Percentiles rank a stretch among this genome's conserved stretches.
Conservation (phyloP, 306 rosid species). For the Sicyos edulis region DNA sequence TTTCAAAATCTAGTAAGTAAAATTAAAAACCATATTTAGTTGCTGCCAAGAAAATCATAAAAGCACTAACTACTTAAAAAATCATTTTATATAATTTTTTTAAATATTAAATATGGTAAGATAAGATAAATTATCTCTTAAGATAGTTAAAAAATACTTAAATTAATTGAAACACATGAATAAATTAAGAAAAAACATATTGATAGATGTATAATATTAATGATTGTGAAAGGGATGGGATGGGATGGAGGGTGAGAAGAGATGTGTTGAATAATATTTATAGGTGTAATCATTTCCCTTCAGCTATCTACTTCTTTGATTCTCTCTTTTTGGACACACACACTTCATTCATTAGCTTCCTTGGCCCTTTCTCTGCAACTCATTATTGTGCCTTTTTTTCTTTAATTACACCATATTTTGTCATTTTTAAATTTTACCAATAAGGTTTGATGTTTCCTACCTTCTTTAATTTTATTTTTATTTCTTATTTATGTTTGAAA, state of each 20-base stretch:
- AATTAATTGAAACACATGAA: no score
- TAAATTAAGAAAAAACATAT: background rate
- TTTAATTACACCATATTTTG: background rate
- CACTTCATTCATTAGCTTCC: constrained; percentile 9
- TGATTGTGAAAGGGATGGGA: constrained; percentile 14
- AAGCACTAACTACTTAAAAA: no score
- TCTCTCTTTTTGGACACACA: constrained; percentile 18
- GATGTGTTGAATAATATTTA: background rate
- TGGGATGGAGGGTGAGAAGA: constrained; percentile 1
- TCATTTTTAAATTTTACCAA: background rate
- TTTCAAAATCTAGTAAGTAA: no score
- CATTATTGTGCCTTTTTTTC: background rate
- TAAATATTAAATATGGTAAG: no score
- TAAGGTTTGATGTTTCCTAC: background rate
- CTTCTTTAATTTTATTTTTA: background rate
- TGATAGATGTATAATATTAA: background rate
- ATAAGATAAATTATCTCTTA: no score
- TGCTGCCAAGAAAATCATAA: no score
- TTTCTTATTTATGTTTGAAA: no score
- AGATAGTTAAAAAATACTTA: no score
- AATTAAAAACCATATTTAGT: no score
- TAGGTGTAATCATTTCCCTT: background rate
- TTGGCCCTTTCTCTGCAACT: background rate
- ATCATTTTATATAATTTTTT: no score
- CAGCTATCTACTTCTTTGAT: background rate